phyloP scores from a whole-genome alignment of 2,329 filamentous ascomycete species.

The Stachybotrys chlorohalonatus region DNA sequence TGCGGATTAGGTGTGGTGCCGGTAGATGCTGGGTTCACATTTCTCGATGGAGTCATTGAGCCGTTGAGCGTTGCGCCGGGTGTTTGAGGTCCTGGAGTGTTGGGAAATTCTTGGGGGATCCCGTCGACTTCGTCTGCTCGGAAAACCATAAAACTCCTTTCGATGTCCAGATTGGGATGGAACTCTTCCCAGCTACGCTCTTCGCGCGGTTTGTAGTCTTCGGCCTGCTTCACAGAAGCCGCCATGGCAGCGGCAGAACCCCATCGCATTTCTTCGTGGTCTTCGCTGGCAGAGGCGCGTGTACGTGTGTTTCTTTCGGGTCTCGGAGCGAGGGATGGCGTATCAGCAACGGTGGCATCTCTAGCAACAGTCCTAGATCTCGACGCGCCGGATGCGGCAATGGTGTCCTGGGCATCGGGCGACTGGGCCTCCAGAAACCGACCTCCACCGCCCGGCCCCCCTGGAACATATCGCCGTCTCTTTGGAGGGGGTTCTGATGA shows the following conservation, averaged over 20 bases:
- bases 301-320: conserved; percentile 49
- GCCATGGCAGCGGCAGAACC: conserved; percentile 84
- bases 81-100: conserved; percentile 20
- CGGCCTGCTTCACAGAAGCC: conserved; percentile 78
- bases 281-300: conserved; percentile 41
- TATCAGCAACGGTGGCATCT: conserved; percentile 27
- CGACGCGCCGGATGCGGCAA: conserved; percentile 34
- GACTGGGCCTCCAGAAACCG: conserved; percentile 70
- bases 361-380: conserved; percentile 41
- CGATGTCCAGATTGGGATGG: conserved; percentile 88
- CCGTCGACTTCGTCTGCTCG: conserved; percentile 81
- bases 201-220: conserved; percentile 95
- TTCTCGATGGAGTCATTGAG: conserved; percentile 35
- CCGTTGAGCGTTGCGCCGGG: conserved; percentile 25
- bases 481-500: conserved; percentile 56
- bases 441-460: conserved; percentile 77
- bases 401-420: conserved; percentile 43
- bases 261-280: conserved; percentile 58
- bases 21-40: conserved; percentile 32
- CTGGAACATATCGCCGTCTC: conserved; percentile 71
- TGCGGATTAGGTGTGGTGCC: conserved; percentile 33
- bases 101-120: conserved; percentile 32
- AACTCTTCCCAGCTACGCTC: conserved; percentile 98
- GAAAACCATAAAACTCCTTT: conserved; percentile 69
- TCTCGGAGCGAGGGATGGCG: conserved; percentile 38